Evolutionary conservation across 768 basidiomycete species (phyloP), one percentile per base, ranked within the genome.

Genomic region (Butyriboletus loyo): DNA sequence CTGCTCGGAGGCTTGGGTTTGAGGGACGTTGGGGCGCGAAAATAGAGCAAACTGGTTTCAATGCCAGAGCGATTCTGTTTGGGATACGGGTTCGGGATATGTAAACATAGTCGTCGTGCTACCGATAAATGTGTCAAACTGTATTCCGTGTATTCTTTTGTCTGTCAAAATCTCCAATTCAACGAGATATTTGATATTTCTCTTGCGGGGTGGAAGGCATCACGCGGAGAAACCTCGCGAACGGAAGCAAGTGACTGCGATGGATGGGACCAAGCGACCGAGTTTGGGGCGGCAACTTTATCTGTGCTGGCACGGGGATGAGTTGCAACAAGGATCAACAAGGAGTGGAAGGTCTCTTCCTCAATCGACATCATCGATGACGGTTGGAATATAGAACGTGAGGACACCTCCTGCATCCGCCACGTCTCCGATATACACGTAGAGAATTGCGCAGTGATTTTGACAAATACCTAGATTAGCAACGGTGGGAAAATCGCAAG

Each of bases 381-480:
- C 80, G 1, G 86, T 87, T 38, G 92, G 92, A 46, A 94, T 84
- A 63, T 92, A 94, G 65, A 89, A 93, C 3, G 92, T 94, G 56
- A 94, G 74, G 37, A 94, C 88, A 3, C 90, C 92, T 40, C 91
- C 89, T 0, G 86, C 82, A 50, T 89, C 84, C 5, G 81, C 80
- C 11, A 85, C 77, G 30, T 90, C 85, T 10, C 92, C 92, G 39
- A 93, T 86, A 63, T 93, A 94, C 49, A 93, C 90, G 57, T 93
- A 94, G 46, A 93, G 77, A 58, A 94, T 93, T 53, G 89, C 77
- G 64, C 90, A 93, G 56, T 92, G 87, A 52, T 83, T 78, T 58
- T 85, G 83, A 64, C 92, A 94, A 45, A 94, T 78, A 63, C 87
- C 91, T 94, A 62, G 0, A 24, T 53, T 30, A 39, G 36, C 11